Percentiles rank a stretch among this genome's conserved stretches.
These are phyloP conservation scores for Talaromyces piceae DNA, from an alignment of 2,329 filamentous ascomycete species.

Conservation along the genomic window DNA sequence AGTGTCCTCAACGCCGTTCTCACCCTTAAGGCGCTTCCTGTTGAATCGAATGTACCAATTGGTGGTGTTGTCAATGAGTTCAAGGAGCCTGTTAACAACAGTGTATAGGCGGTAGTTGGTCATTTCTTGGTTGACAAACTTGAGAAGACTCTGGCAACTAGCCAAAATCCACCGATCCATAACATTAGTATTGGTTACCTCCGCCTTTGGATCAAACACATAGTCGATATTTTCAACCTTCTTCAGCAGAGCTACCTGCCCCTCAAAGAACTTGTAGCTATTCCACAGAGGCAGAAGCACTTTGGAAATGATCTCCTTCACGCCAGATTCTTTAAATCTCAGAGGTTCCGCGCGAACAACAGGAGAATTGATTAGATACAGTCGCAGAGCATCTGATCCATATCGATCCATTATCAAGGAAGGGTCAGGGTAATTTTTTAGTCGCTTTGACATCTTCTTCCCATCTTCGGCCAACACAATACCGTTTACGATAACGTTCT, in stretches of 20 bases:
- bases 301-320: conserved; percentile 90
- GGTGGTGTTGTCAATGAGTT: conserved; percentile 87
- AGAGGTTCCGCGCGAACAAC: conserved; percentile 87
- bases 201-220: conserved; percentile 64
- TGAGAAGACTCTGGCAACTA: conserved; percentile 80
- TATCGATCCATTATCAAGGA: conserved; percentile 75
- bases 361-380: conserved; percentile 96
- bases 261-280: conserved; percentile 93
- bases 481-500: conserved; percentile 94
- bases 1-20: conserved; percentile 78
- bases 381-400: conserved; percentile 80
- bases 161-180: conserved; percentile 97
- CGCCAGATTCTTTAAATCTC: conserved; percentile 82
- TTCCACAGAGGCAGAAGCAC: conserved; percentile 91
- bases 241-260: conserved; percentile 76
- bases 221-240: conserved; percentile 75
- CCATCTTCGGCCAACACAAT: conserved; percentile 91
- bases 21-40: conserved; percentile 81
- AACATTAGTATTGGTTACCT: conserved; percentile 63
- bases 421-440: conserved; percentile 95
- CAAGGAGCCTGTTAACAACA: conserved; percentile 75
- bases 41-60: conserved; percentile 99
- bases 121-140: conserved; percentile 94
- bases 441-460: conserved; percentile 97
- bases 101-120: conserved; percentile 72